These are phyloP conservation scores for Nemophila menziesii DNA, from an alignment of 257 asterid species.

Conservation along the genomic window DNA sequence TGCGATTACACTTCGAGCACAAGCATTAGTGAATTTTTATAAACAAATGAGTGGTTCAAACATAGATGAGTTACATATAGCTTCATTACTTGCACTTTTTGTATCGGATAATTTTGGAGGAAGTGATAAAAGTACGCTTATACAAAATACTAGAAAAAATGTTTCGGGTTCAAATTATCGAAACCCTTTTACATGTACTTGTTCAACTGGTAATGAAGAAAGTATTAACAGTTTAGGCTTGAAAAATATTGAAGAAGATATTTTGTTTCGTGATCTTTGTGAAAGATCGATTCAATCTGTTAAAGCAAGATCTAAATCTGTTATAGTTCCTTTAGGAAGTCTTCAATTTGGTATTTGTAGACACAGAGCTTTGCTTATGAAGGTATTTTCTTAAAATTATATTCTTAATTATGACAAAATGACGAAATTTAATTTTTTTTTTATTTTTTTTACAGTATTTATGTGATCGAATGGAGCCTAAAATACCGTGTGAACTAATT, in stretches of 20 bases:
- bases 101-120: slow-evolving; percentile 97
- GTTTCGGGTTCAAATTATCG: slow-evolving; percentile 57
- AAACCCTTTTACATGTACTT: slow-evolving; percentile 86
- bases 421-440: slow-evolving; percentile 11
- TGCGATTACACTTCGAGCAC: slow-evolving; percentile 58
- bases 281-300: slow-evolving; percentile 58
- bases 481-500: slow-evolving; percentile 85
- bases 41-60: slow-evolving; percentile 39
- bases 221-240: slow-evolving; percentile 22
- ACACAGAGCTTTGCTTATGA: slow-evolving; percentile 92
- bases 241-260: slow-evolving; percentile 34
- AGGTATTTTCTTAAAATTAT: slow-evolving; percentile 32
- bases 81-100: slow-evolving; percentile 81
- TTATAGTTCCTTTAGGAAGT: slow-evolving; percentile 79
- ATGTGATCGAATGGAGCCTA: slow-evolving; percentile 87
- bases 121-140: slow-evolving; percentile 55
- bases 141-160: slow-evolving; percentile 61
- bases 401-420: slow-evolving; percentile 13
- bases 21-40: slow-evolving; percentile 42
- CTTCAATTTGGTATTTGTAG: slow-evolving; percentile 90
- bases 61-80: slow-evolving; percentile 47
- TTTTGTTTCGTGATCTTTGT: slow-evolving; percentile 46
- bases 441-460: slow-evolving; percentile 59
- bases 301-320: slow-evolving; percentile 50
- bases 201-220: slow-evolving; percentile 43